Conservation (phyloP, 441 rosid genomes). For the Viola pubescens region DNA sequence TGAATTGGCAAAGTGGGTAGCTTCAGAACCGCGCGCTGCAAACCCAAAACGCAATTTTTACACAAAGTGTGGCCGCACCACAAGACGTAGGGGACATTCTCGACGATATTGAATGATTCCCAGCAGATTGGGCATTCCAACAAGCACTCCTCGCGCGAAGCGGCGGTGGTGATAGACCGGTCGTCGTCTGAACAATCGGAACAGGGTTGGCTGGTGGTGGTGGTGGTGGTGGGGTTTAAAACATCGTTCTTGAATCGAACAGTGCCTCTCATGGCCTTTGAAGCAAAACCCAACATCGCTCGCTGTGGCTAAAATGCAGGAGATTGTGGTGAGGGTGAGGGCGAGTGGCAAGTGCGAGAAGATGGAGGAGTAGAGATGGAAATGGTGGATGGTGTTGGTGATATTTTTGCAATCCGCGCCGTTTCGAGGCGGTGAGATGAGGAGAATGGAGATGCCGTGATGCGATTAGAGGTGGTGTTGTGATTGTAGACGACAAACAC, state of each 20-base stretch:
- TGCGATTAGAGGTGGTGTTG: too few relatives aligned
- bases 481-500: too few relatives aligned
- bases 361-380: too few relatives aligned
- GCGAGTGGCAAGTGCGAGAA: too few relatives aligned
- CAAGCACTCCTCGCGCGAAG: constrained; percentile 39
- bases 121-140: constrained; percentile 83
- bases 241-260: constrained; percentile 22
- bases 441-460: too few relatives aligned
- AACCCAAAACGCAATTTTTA: constrained; percentile 64
- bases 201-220: constrained; percentile 13
- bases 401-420: too few relatives aligned
- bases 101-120: constrained; percentile 78
- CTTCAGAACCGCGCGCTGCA: constrained; percentile 59
- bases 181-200: constrained; percentile 50
- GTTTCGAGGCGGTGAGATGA: too few relatives aligned
- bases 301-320: too few relatives aligned
- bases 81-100: constrained; percentile 70
- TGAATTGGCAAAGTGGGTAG: constrained; percentile 55
- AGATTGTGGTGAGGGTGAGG: too few relatives aligned
- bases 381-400: too few relatives aligned
- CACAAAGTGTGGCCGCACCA: constrained; percentile 95
- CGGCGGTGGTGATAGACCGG: constrained; percentile 19
- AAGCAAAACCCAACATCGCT: constrained; percentile 50
- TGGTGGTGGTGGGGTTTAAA: constrained; percentile 8
- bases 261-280: constrained; percentile 30